Percentiles rank a stretch among this genome's conserved stretches.
These are phyloP conservation scores for Kurtzmaniella fragi DNA, from an alignment of 805 yeast species.

Conservation along the genomic window DNA sequence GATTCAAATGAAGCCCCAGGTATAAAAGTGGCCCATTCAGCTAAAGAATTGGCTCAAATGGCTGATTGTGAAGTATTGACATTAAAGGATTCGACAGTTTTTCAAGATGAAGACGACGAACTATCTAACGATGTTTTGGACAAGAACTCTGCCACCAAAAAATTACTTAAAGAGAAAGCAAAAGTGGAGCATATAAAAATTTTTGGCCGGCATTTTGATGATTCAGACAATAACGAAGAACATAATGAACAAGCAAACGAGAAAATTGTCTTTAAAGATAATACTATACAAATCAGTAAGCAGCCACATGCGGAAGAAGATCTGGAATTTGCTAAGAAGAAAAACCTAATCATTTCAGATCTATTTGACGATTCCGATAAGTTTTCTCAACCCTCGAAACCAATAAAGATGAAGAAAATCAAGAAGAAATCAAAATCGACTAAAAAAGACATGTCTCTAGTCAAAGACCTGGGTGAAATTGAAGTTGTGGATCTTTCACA, in stretches of 20 bases:
- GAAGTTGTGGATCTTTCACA: conserved; percentile 26
- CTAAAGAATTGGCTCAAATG: conserved; percentile 32
- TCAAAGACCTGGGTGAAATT: conserved; percentile 17
- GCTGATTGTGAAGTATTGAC: conserved; percentile 50
- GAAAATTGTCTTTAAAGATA: not conserved
- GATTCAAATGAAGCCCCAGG: conserved; percentile 9
- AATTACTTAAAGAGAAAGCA: conserved; percentile 22
- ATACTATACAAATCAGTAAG: not conserved
- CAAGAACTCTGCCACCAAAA: conserved; percentile 19
- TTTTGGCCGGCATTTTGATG: conserved; percentile 13
- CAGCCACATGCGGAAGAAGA: not conserved
- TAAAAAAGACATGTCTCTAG: conserved; percentile 26
- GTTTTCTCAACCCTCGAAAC: conserved; percentile 8
- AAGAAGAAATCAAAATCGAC: conserved; percentile 35
- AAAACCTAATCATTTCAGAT: not conserved
- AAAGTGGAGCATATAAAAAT: conserved; percentile 18
- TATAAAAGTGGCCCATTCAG: conserved; percentile 41
- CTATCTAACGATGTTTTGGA: conserved; percentile 36
- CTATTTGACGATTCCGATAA: not conserved
- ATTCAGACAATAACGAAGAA: conserved; percentile 8
- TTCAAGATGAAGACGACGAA: conserved; percentile 27
- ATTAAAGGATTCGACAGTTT: conserved; percentile 44
- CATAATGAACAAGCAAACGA: conserved; percentile 8
- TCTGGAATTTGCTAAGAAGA: not conserved
- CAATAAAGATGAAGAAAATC: conserved; percentile 37